Base-by-base conservation (phyloP, 73 alveolate species). In the Breviolum minutum region DNA sequence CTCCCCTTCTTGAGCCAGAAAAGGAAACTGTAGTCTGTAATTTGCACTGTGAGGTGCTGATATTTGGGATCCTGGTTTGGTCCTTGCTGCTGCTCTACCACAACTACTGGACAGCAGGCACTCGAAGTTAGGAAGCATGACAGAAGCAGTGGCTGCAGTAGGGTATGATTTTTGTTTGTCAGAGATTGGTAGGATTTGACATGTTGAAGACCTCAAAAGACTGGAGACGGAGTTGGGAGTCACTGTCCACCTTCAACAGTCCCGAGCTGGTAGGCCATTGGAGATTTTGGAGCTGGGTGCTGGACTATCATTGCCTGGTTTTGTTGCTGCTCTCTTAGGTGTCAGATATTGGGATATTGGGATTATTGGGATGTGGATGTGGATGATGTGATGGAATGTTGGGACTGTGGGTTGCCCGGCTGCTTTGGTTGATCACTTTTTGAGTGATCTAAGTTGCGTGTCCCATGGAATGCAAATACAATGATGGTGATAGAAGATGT, bases 31-130 rank as follows among this genome's bases (percentile, higher is more conserved):
- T 14, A 68, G 2, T 68, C 77, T 22, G n/a, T 22, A 22, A 14
- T 68, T 22, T 17, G 17, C 27, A 27, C 24, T 9, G 24, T 14
- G 66, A 92, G 98, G 98, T 54, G 73, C 84, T 2, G 98, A 92
- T n/a, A 20, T 92, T 19, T 92, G 98, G 98, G 98, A 92, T 62
- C 98, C 98, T 3, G 98, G 98, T 26, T 60, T 92, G 48, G 98
- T 92, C 54, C 90, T 92, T 24, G 98, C 98, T 7, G 70, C 85
- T 16, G 98, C 98, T 24, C 98, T 92, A 8, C 98, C 98, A 19
- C 98, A 92, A 80, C 98, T 92, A 20, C 90, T 92, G 71, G 91
- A 84, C 48, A 27, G 73, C 30, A 68, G n/a, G 77, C 7, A 54
- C 17, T 61, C 73, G 17, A 77, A 62, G 86, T 29, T 71, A 20